These are phyloP conservation scores for Penicillium sp. DNA, from an alignment of 2,329 filamentous ascomycete species.

Conservation along the genomic window DNA sequence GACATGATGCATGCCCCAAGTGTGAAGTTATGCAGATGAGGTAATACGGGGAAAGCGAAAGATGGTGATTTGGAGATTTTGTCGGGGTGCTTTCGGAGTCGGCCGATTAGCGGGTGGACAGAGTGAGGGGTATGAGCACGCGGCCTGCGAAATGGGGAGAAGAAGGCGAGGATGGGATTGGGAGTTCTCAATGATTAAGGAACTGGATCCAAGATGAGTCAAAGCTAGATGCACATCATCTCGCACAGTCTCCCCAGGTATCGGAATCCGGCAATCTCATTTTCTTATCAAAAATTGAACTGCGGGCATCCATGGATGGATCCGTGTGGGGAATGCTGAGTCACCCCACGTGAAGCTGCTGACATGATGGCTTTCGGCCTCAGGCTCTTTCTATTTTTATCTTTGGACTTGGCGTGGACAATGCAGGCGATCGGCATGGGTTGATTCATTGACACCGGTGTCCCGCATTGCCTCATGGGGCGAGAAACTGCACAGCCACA, in stretches of 20 bases:
- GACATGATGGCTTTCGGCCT: neutral
- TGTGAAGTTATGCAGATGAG: constrained; percentile 3
- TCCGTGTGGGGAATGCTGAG: constrained; percentile 8
- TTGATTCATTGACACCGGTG: constrained; percentile 2
- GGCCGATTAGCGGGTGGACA: constrained; percentile 21
- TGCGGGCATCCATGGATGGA: constrained; percentile 1
- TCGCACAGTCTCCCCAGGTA: neutral
- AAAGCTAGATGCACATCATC: neutral
- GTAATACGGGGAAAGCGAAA: constrained; percentile 4
- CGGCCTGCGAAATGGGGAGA: constrained; percentile 14
- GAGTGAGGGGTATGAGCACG: constrained; percentile 21
- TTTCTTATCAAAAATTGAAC: constrained; percentile 9
- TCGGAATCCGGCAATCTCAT: constrained; percentile 2
- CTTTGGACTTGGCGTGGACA: constrained; percentile 1
- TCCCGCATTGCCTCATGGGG: constrained; percentile 10
- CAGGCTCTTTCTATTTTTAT: constrained; percentile 8
- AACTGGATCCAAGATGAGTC: neutral
- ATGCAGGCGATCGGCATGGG: constrained; percentile 6
- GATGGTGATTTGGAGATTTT: constrained; percentile 10
- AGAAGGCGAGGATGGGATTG: neutral
- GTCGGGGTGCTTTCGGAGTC: constrained; percentile 22
- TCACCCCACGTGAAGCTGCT: neutral
- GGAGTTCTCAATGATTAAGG: neutral
- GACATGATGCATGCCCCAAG: constrained; percentile 31
- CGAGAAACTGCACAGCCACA: constrained; percentile 19